These are phyloP conservation scores for Rhizopogon vesiculosus DNA, from an alignment of 768 basidiomycete species.

Conservation along the genomic window DNA sequence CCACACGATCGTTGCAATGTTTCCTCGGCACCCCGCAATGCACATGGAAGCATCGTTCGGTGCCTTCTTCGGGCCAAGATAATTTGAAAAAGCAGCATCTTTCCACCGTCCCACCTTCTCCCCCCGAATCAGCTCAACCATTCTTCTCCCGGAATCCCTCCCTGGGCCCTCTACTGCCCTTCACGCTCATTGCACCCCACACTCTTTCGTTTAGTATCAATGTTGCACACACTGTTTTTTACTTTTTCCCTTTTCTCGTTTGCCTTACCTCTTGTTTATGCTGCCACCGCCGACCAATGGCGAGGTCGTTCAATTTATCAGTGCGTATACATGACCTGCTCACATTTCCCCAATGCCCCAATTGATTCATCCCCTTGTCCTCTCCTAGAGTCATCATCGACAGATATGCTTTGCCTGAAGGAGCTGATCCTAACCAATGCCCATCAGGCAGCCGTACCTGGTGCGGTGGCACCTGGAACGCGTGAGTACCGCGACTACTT, in stretches of 20 bases:
- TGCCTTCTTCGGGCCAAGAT: background rate
- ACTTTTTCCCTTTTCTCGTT: conserved; percentile 20
- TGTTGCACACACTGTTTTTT: conserved; percentile 7
- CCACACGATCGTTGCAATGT: background rate
- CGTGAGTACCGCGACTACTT: conserved; percentile 27
- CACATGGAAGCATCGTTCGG: no score
- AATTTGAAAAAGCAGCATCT: no score
- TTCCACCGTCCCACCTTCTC: background rate
- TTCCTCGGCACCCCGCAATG: background rate
- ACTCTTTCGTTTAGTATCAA: conserved; percentile 7
- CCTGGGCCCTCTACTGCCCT: background rate
- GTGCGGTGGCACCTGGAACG: conserved; percentile 87
- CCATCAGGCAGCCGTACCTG: conserved; percentile 58
- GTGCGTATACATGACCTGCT: conserved; percentile 28
- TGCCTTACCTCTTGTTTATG: conserved; percentile 30
- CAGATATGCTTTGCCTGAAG: conserved; percentile 65
- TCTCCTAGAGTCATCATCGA: conserved; percentile 59
- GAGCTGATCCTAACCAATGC: conserved; percentile 49
- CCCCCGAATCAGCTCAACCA: no score
- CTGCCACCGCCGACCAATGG: conserved; percentile 73
- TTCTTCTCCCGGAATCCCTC: no score
- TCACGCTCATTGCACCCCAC: conserved; percentile 4
- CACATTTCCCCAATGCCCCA: background rate
- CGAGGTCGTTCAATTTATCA: conserved; percentile 78
- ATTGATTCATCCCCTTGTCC: background rate